Percentiles rank a stretch among this genome's conserved stretches.
Evolutionary conservation across 2,329 filamentous ascomycete genomes (phyloP).

Genomic region (Colletotrichum paranaense): DNA sequence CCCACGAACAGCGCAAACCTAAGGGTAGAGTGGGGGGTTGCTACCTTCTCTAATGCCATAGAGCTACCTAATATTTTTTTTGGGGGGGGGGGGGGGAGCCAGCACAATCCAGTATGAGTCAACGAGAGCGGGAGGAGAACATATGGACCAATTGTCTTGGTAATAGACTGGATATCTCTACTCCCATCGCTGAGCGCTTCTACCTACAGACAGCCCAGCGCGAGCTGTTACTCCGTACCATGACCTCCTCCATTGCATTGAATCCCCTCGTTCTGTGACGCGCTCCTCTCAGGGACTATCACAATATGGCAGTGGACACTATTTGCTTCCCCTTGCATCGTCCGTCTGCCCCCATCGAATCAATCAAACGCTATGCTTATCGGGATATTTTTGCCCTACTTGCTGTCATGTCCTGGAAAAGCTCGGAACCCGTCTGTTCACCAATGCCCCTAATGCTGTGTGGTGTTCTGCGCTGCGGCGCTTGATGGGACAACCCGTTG

Average conservation of each 20-base stretch:
- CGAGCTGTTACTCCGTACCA: background rate
- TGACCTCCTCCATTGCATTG: too few species aligned
- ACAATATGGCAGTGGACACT: background rate
- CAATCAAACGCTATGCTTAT: slow-evolving; percentile 33
- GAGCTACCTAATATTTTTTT: background rate
- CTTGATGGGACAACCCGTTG: background rate
- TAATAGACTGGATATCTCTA: background rate
- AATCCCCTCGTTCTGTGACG: background rate
- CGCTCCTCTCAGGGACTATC: background rate
- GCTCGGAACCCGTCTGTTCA: background rate
- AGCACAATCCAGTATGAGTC: slow-evolving; percentile 1
- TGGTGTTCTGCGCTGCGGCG: background rate
- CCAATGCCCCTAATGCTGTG: background rate
- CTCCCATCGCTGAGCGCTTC: background rate
- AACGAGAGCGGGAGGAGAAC: background rate
- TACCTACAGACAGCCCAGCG: background rate
- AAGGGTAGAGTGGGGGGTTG: background rate
- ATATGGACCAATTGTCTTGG: background rate
- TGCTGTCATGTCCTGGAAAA: background rate
- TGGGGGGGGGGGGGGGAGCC: background rate
- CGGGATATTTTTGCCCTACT: slow-evolving; percentile 17
- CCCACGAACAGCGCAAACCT: background rate
- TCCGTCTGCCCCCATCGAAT: background rate
- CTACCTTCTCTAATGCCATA: background rate
- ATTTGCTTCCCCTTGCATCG: background rate